A percentile compares a stretch with the other conserved stretches of the same genome.
These are phyloP conservation scores for Medicago arabica DNA, from an alignment of 306 rosid species.

Conservation along the genomic window DNA sequence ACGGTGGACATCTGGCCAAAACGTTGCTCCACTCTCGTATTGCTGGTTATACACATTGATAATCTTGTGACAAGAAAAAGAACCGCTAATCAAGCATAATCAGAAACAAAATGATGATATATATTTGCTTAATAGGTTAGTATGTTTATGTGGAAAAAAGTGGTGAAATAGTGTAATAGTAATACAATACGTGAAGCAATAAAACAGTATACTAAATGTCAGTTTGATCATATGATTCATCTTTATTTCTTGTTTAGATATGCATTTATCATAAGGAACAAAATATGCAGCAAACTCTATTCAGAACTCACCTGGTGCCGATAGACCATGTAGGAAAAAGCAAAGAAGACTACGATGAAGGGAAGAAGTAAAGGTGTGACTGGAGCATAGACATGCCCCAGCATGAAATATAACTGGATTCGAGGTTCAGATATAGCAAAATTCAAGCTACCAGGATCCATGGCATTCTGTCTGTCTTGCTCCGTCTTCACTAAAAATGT, in stretches of 20 bases:
- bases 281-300: conserved; percentile 12
- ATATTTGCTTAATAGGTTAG: conserved; percentile 11
- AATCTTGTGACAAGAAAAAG: conserved; percentile 54
- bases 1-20: conserved; percentile 89
- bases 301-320: conserved; percentile 78
- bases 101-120: not conserved
- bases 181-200: conserved; percentile 13
- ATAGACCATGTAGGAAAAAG: conserved; percentile 76
- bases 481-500: conserved; percentile 88
- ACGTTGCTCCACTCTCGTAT: conserved; percentile 90
- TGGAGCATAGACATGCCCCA: conserved; percentile 87
- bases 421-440: conserved; percentile 85
- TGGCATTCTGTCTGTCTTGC: conserved; percentile 74
- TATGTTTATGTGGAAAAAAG: conserved; percentile 8
- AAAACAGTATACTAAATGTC: not conserved
- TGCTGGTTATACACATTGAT: conserved; percentile 85
- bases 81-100: conserved; percentile 16
- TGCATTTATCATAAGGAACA: not conserved
- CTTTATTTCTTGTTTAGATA: not conserved
- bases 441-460: conserved; percentile 79
- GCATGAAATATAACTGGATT: conserved; percentile 80
- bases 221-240: not conserved
- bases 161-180: not conserved
- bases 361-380: conserved; percentile 91
- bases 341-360: conserved; percentile 81